Evolutionary conservation across 176 grass and related monocot species (phyloP), one percentile per base, ranked within the genome.

Genomic region (Saccharum officinarum): DNA sequence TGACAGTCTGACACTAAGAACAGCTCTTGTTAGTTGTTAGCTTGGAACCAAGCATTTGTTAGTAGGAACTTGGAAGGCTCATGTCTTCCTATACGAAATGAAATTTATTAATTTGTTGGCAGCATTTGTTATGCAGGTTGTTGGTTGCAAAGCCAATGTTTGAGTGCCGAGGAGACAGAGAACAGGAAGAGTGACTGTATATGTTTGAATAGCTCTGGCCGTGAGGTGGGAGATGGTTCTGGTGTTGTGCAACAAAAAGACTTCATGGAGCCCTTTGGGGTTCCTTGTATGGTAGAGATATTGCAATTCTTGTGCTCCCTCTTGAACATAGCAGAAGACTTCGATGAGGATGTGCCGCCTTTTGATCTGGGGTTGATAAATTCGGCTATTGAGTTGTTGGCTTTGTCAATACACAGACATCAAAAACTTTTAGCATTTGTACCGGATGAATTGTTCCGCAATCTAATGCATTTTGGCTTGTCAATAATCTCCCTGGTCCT

Each of bases 241-340:
- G 54, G 23, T 59, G 38, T 16, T 2, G 67, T 69, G 4, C 79
- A 80, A 78, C 90, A 92, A 69, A 83, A 85, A 83, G 84, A 41
- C 37, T 90, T 95, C 83, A 90, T 84, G 45, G 89, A 96, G 30
- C 90, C 84, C 0, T 91, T 92, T 40, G 97, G 97, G 38, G 88
- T 96, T 87, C 79, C 93, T 79, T 99, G 93, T 82, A 94, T 99
- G 90, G 84, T 99, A 82, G 97, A 99, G 88, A 94, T 99, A 89
- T 86, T 99, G 44, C 91, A 99, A 45, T 96, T 99, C 78, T 75
- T 99, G 41, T 99, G 93, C 78, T 99, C 97, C 71, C 94, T 99
- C 52, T 83, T 99, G 88, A 99, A 99, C 38, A 92, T 95, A 75
- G 90, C 77, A 20, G 93, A 96, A 55, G 93, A 92, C 68, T 96